A percentile compares a stretch with the other conserved stretches of the same genome.
Conservation (phyloP, 2,329 filamentous ascomycete genomes). For the Furcasterigmium furcatum region DNA sequence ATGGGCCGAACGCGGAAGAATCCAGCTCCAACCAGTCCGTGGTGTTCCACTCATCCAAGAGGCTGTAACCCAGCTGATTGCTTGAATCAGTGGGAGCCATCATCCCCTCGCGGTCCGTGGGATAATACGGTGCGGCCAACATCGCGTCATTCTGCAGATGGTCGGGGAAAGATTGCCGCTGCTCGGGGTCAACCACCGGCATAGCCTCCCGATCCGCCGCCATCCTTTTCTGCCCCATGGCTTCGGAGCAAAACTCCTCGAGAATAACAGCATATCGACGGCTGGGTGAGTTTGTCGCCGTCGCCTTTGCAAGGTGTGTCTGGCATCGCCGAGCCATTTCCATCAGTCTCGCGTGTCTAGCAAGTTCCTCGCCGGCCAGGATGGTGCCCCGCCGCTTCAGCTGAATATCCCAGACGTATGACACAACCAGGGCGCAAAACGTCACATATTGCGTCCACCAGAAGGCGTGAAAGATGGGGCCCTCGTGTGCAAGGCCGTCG, state of each 20-base stretch:
- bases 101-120: background rate
- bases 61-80: background rate
- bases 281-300: slow-evolving; percentile 15
- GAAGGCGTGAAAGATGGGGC: slow-evolving; percentile 40
- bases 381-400: slow-evolving; percentile 16
- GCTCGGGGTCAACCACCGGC: no score
- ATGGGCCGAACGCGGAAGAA: slow-evolving; percentile 15
- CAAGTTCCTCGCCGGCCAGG: background rate
- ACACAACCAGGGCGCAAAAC: slow-evolving; percentile 49
- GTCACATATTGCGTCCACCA: slow-evolving; percentile 53
- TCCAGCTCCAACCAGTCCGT: slow-evolving; percentile 14
- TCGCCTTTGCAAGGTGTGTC: slow-evolving; percentile 28
- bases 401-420: slow-evolving; percentile 53
- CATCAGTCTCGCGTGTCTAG: slow-evolving; percentile 21
- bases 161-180: no score
- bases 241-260: slow-evolving; percentile 14
- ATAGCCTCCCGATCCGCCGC: no score
- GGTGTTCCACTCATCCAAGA: slow-evolving; percentile 11
- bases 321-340: slow-evolving; percentile 35
- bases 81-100: background rate
- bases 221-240: slow-evolving; percentile 8
- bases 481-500: slow-evolving; percentile 9
- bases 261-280: slow-evolving; percentile 16
- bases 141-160: background rate
- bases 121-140: background rate